Conservation (phyloP, 2,329 filamentous ascomycete species). For the Botryotinia globosa region DNA sequence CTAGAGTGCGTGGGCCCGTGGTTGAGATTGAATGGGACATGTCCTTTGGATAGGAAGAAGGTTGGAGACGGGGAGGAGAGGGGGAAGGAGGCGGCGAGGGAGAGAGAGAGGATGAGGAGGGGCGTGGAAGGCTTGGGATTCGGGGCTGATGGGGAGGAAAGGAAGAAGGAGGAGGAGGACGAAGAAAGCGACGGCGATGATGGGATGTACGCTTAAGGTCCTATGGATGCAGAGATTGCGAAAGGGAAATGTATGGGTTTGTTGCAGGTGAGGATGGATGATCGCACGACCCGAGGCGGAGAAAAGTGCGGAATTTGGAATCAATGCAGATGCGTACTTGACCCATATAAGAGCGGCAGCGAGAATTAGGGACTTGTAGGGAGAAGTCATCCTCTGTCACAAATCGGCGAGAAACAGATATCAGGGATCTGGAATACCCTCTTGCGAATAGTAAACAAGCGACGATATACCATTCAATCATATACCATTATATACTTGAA, state of each 20-base stretch:
- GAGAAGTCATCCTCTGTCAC: background rate
- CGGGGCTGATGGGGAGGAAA: slow-evolving; percentile 33
- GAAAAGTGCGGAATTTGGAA: background rate
- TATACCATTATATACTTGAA: background rate
- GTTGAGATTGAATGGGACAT: slow-evolving; percentile 62
- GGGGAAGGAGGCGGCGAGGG: slow-evolving; percentile 39
- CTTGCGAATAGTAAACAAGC: background rate
- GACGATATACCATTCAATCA: background rate
- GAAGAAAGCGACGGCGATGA: slow-evolving; percentile 51
- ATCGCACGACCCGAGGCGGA: background rate
- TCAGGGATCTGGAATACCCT: background rate
- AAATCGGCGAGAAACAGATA: background rate
- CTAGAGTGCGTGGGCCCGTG: slow-evolving; percentile 67
- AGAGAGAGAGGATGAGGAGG: slow-evolving; percentile 49
- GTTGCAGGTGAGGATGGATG: too few species aligned
- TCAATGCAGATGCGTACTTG: background rate
- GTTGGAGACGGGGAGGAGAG: slow-evolving; percentile 40
- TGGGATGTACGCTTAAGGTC: slow-evolving; percentile 45
- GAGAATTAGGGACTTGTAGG: background rate
- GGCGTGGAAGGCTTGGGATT: slow-evolving; percentile 35
- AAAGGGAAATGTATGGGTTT: background rate
- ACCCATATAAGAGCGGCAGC: background rate
- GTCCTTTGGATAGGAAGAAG: slow-evolving; percentile 61
- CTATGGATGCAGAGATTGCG: background rate
- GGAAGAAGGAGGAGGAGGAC: slow-evolving; percentile 38